Base-by-base conservation (phyloP, 805 yeast genomes). In the Peterozyma toletana region DNA sequence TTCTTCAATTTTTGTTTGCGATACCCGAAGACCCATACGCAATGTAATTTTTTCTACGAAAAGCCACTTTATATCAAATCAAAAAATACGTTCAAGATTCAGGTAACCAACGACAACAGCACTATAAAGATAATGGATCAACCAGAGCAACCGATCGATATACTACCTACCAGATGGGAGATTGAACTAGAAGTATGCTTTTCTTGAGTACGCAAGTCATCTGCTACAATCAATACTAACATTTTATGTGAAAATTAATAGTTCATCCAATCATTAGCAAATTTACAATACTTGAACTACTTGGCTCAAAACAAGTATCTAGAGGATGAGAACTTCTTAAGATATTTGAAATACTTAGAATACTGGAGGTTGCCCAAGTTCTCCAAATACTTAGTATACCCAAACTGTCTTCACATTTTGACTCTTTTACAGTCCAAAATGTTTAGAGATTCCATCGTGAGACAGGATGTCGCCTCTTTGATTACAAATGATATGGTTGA, bases 181-280 rank as follows among this genome's bases (percentile, higher is more conserved):
- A 78, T 86, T 17, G 96, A 86, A 53, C 70, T 86, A n/a, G 97
- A 85, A 49, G 27, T 79, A 77, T 40, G 53, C 78, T 56, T 49
- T 11, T 9, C 16, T n/a, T 17, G 10, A 14, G 44, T 11, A 27
- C 6, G 11, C 39, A n/a, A 2, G 37, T 30, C 13, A 13, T 21
- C 10, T 9, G 13, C 15, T 18, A 27, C 18, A 10, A 9, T 6
- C 9, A 6, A n/a, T 13, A 17, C 13, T 15, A 40, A 30, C 21
- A 17, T 16, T 30, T 33, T n/a, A 43, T 34, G 34, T 46, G 44
- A 42, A 47, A 46, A 5, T 45, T 86, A 76, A 21, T 21, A 21
- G 27, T 91, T 91, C 63, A 95, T 91, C 3, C 98, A 91, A 63
- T 83, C 96, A 13, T 70, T 91, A 31, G 87, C 96, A 2, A 93